Base-by-base conservation (phyloP, 768 basidiomycete species). In the Russula sp. region DNA sequence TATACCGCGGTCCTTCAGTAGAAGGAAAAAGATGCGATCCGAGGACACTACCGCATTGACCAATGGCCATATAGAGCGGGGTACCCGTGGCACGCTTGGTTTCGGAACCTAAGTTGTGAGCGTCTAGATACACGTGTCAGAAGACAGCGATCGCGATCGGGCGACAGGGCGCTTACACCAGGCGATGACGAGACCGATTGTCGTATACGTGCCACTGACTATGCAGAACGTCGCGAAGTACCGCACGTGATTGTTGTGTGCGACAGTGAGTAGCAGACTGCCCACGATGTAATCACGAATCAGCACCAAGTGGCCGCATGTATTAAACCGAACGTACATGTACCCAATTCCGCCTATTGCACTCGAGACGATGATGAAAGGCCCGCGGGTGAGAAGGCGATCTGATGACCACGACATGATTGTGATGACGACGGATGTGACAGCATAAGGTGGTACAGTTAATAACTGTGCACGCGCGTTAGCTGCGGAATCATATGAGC, bases 221-320 rank as follows among this genome's bases (percentile, higher is more conserved):
- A 91, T 85, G 66, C 86, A 88, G 73, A 90, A 89, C 11, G 83
- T 84, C 11, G 88, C 86, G 68, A 91, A 91, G 69, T 91, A 92
- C 27, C 83, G 79, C n/a, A 78, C 87, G 40, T 83, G 84, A 14
- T 77, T 74, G 70, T 88, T 86, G 27, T 73, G 62, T 1, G 73
- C 77, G 0, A 85, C 82, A 2, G 79, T 74, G 14, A 88, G 72
- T 22, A 91, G 77, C 32, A 91, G 71, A 37, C 83, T 86, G 63
- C 6, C 31, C 31, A 32, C 32, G 22, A 27, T 14, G 39, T 31
- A 49, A 56, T 18, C 8, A 49, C 18, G 34, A 10, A 31, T 66
- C 61, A 42, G 49, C 27, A 34, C 44, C 32, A 22, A 49, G 34
- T 37, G 22, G 22, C 42, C 4, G 31, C 22, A 18, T 32, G 34